A percentile compares a stretch with the other conserved stretches of the same genome.
These are phyloP conservation scores for Cymbidium sinense DNA, from an alignment of 106 monocot species.

Conservation along the genomic window DNA sequence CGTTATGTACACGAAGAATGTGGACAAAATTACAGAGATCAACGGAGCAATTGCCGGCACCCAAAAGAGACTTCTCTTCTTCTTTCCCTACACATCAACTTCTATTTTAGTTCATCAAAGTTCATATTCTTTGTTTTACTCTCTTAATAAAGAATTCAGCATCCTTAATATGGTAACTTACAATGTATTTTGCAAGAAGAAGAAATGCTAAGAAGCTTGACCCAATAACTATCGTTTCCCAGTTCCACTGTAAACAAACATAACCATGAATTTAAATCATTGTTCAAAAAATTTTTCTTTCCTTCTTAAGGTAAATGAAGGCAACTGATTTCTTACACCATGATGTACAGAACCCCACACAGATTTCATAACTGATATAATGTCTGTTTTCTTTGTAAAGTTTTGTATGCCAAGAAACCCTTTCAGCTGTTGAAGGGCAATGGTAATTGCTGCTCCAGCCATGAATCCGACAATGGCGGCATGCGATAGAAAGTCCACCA, in stretches of 20 bases:
- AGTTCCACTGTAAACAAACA: slow-evolving; percentile 55
- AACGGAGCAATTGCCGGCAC: slow-evolving; percentile 67
- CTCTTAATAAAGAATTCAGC: neutral
- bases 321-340: slow-evolving; percentile 22
- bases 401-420: slow-evolving; percentile 64
- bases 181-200: slow-evolving; percentile 48
- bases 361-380: slow-evolving; percentile 58
- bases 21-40: slow-evolving; percentile 56
- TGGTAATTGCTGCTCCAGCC: slow-evolving; percentile 68
- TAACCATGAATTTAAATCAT: too few relatives aligned
- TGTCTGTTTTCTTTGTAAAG: slow-evolving; percentile 53
- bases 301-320: neutral
- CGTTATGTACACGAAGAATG: slow-evolving; percentile 57
- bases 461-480: slow-evolving; percentile 77
- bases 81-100: slow-evolving; percentile 44
- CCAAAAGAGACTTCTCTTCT: slow-evolving; percentile 70
- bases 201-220: slow-evolving; percentile 48
- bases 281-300: too few relatives aligned
- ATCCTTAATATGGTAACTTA: slow-evolving; percentile 19
- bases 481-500: slow-evolving; percentile 63
- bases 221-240: slow-evolving; percentile 66
- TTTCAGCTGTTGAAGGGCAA: slow-evolving; percentile 67
- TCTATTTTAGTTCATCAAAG: neutral
- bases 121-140: neutral
- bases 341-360: slow-evolving; percentile 45